A percentile compares a stretch with the other conserved stretches of the same genome.
phyloP scores from a whole-genome alignment of 2,329 filamentous ascomycete genomes.

The Chalara sp. region DNA sequence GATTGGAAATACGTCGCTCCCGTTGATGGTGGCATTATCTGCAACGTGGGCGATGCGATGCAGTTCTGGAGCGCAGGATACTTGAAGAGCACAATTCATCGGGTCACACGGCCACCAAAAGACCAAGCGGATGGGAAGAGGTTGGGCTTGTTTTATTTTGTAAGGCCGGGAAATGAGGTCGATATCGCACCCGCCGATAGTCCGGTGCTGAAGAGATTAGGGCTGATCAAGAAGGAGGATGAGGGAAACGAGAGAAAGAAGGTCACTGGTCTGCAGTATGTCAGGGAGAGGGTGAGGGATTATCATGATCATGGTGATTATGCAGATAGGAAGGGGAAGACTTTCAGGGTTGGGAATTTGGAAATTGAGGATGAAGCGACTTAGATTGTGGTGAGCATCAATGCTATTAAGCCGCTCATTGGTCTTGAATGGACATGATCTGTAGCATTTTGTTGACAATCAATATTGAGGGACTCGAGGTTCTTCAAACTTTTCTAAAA shows the following conservation, averaged over 20 bases:
- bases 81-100: conserved; percentile 21
- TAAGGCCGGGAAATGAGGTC: conserved; percentile 30
- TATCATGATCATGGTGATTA: conserved; percentile 34
- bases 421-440: no score
- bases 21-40: conserved; percentile 42
- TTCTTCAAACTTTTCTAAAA: no score
- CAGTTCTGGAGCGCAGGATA: neutral
- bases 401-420: no score
- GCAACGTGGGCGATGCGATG: conserved; percentile 44
- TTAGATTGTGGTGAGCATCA: conserved; percentile 1
- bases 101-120: conserved; percentile 24
- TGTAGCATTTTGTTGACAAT: no score
- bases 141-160: conserved; percentile 34
- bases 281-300: conserved; percentile 33
- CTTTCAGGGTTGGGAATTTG: conserved; percentile 32
- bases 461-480: no score
- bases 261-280: conserved; percentile 33
- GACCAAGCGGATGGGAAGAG: conserved; percentile 31
- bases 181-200: conserved; percentile 30
- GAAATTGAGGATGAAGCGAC: conserved; percentile 34
- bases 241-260: conserved; percentile 21
- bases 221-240: conserved; percentile 8
- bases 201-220: conserved; percentile 26
- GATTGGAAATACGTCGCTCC: conserved; percentile 45
- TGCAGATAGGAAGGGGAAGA: conserved; percentile 32